These are phyloP conservation scores for Globisporangium iwayamae DNA, from an alignment of 352 stramenopile genomes.

Conservation along the genomic window DNA sequence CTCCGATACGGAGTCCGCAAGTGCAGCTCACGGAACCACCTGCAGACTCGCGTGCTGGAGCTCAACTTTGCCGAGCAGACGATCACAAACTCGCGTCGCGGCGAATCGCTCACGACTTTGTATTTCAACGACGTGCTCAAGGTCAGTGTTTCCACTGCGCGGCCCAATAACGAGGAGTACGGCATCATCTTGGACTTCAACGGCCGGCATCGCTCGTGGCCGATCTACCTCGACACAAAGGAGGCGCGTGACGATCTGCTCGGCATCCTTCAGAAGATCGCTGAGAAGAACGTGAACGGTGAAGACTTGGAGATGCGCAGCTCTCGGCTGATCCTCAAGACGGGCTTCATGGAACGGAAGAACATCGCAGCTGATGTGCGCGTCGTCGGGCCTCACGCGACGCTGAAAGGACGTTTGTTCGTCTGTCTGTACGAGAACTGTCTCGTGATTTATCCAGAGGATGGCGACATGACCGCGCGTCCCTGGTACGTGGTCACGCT, in stretches of 20 bases:
- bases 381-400: constrained; percentile 60
- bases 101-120: constrained; percentile 72
- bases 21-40: constrained; percentile 66
- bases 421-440: constrained; percentile 79
- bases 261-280: constrained; percentile 67
- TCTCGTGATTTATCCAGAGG: constrained; percentile 75
- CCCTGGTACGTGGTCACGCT: constrained; percentile 82
- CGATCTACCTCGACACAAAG: constrained; percentile 71
- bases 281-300: constrained; percentile 54
- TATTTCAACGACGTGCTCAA: constrained; percentile 66
- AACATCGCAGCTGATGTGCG: constrained; percentile 32
- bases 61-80: constrained; percentile 86
- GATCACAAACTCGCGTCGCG: constrained; percentile 72
- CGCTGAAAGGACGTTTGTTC: constrained; percentile 68
- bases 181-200: constrained; percentile 70
- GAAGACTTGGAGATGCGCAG: constrained; percentile 68
- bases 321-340: constrained; percentile 73
- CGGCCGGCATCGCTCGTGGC: constrained; percentile 63
- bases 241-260: constrained; percentile 72
- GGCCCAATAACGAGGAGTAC: constrained; percentile 50
- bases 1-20: constrained; percentile 84
- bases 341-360: constrained; percentile 60
- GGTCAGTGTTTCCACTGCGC: constrained; percentile 38
- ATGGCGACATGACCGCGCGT: constrained; percentile 45
- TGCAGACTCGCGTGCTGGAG: constrained; percentile 82